A percentile compares a stretch with the other conserved stretches of the same genome.
These are phyloP conservation scores for Brassica carinata DNA, from an alignment of 345 rosid genomes.

Conservation along the genomic window DNA sequence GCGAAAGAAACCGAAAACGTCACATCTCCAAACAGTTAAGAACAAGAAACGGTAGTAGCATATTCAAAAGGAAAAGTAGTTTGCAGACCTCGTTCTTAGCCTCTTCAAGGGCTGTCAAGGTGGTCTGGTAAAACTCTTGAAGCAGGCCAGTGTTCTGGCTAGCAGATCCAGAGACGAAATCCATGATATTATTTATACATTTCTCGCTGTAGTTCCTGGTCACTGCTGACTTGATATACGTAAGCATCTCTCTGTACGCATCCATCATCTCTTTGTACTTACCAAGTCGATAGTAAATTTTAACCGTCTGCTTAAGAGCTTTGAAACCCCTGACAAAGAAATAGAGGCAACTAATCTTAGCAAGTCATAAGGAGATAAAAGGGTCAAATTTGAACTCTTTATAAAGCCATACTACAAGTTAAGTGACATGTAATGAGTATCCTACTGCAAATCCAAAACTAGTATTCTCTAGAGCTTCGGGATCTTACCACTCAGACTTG, in stretches of 20 bases:
- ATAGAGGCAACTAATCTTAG: constrained; percentile 1
- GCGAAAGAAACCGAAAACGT: constrained; percentile 36
- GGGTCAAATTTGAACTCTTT: constrained; percentile 1
- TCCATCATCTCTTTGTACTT: constrained; percentile 95
- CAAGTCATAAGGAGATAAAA: neutral
- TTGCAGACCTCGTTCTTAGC: constrained; percentile 89
- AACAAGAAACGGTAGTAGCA: neutral
- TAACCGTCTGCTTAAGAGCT: constrained; percentile 95
- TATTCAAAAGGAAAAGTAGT: neutral
- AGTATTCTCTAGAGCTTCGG: neutral
- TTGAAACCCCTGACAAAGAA: constrained; percentile 84
- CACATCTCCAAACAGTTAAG: constrained; percentile 23
- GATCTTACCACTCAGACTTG: constrained; percentile 91
- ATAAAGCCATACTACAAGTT: too few relatives aligned
- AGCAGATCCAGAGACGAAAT: constrained; percentile 98
- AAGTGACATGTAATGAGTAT: neutral
- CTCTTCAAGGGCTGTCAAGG: constrained; percentile 96
- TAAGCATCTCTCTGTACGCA: constrained; percentile 89
- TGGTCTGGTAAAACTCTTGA: constrained; percentile 94
- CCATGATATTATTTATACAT: constrained; percentile 98
- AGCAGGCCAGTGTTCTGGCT: constrained; percentile 88
- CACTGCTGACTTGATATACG: constrained; percentile 96
- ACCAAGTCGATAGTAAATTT: constrained; percentile 90
- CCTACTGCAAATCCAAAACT: neutral
- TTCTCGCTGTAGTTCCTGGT: constrained; percentile 97